Base-by-base conservation (phyloP, 2,329 filamentous ascomycete genomes). In the Cryphonectria parasitica region DNA sequence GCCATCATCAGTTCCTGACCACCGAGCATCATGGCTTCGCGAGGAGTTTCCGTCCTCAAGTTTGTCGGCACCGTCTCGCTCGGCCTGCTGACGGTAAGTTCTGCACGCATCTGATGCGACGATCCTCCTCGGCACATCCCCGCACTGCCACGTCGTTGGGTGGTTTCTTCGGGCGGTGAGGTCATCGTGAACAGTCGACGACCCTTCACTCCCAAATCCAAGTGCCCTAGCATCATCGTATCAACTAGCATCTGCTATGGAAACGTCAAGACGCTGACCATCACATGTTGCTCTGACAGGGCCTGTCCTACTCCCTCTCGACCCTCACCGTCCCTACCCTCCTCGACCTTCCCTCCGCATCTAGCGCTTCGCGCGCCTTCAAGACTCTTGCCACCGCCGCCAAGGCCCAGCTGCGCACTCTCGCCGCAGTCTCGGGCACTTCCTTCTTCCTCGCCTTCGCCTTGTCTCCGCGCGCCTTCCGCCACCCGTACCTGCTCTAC, bases 401-500 rank as follows among this genome's bases (percentile, higher is more conserved):
- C 62, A 86, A 88, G 69, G 85, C 86, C 61, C 92, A 94, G 75
- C 85, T 93, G 72, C 85, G 90, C 69, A 82, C 87, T 43, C 87
- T 97, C 66, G 88, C 91, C 65, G 85, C 88, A 74, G 81, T 97
- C 75, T 90, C 93, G 67, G 88, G 89, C 68, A 83, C 88, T 67
- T 89, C 92, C 41, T 90, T 98, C 77, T 83, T 93, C 75, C 87
- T 95, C 74, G 93, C 94, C 73, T 98, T 91, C 81, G 80, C 87
- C 61, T 84, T 97, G 74, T 95, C 94, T 2, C 92, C 94, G 0
- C 86, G 89, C 36, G 87, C 90, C 69, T 86, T 88, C 75, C 90
- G 92, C 78, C 95, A 98, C 79, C 95, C 95, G 0, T 98, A 97
- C 79, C 89, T 98, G 36, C 82, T 98, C 71, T 98, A 96, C 89